Base-by-base conservation (phyloP, 1,139 yeast species). In the Waltiozyma sp. region DNA sequence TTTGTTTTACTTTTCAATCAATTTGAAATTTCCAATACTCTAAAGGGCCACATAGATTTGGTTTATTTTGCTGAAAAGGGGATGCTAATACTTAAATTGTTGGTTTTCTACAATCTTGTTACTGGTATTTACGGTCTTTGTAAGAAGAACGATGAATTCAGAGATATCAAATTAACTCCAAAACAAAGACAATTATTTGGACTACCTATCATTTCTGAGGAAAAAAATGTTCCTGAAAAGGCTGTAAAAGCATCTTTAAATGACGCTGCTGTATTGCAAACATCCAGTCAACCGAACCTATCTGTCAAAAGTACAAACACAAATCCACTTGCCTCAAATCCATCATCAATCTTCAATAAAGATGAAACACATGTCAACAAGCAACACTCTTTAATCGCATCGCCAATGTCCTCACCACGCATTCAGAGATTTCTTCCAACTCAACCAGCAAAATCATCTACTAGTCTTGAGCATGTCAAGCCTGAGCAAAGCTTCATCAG, bases 161-260 rank as follows among this genome's bases (percentile, higher is more conserved):
- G 61, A n/a, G 73, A 70, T 49, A 47, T 70, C 38, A 60, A 68
- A 14, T 45, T 72, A 39, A 65, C 67, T 4, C 61, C 64, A 3
- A 58, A 62, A 14, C 77, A 72, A 50, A 61, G 68, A 43, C 54
- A 59, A 39, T 58, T 72, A 18, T 52, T 72, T 41, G 76, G 76
- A 0, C 53, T 72, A 19, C 64, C 65, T 7, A 14, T n/a, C 34
- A 26, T 13, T 26, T 26, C 28, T 26, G 9, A 10, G 10, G n/a
- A 4, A 10, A n/a, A 16, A 31, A 14, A 4, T 4, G 14, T n/a
- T 14, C 34, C 18, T n/a, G 34, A 31, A n/a, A 16, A 26, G 10
- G 13, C 23, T 8, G 8, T 8, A 21, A 21, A 21, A 8, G 8
- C 7, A 5, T 4, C 4, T 21, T 5, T 8, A 21, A 21, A 8